Evolutionary conservation across 2,329 filamentous ascomycete genomes (phyloP), one percentile per base, ranked within the genome.

Genomic region (Samsoniella hepiali): DNA sequence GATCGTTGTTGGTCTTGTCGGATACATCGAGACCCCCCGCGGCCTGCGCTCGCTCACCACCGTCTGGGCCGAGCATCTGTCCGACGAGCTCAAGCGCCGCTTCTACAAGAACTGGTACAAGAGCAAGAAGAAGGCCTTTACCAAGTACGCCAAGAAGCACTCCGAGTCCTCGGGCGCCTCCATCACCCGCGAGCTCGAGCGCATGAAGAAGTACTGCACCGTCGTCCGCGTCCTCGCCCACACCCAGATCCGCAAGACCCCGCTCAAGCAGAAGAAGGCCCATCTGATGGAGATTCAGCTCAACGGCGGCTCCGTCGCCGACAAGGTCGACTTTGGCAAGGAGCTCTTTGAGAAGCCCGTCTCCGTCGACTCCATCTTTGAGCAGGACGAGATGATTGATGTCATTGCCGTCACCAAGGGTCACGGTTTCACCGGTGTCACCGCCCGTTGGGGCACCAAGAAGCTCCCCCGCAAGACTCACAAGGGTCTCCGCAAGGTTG

Each of bases 41-140:
- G 95, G 95, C 84, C 93, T 99, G 77, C 94, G 95, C 81, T 99
- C 95, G 72, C 93, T 99, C 82, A 97, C 93, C 81, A 98, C 95
- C 78, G 92, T 99, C 80, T 99, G 95, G 95, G 95, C 95, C 78
- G 95, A 98, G 89, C 95, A 99, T 82, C 83, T 99, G 82, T 91
- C 91, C 83, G 95, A 99, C 82, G 95, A 98, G 85, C 79, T 99
- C 82, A 97, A 97, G 90, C 91, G 95, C 77, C 91, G 95, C 79
- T 99, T 99, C 92, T 99, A 99, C 91, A 98, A 98, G 93, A 99
- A 99, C 91, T 99, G 95, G 95, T 99, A 99, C 91, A 97, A 97
- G 91, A 93, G 89, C 88, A 99, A 99, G 93, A 98, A 97, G 92
- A 99, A 99, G 94, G 95, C 95, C 68, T 99, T 99, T 87, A 99